Evolutionary conservation across 495 filamentous ascomycete genomes (phyloP).

Genomic region (Penicillium dipodomyicola): DNA sequence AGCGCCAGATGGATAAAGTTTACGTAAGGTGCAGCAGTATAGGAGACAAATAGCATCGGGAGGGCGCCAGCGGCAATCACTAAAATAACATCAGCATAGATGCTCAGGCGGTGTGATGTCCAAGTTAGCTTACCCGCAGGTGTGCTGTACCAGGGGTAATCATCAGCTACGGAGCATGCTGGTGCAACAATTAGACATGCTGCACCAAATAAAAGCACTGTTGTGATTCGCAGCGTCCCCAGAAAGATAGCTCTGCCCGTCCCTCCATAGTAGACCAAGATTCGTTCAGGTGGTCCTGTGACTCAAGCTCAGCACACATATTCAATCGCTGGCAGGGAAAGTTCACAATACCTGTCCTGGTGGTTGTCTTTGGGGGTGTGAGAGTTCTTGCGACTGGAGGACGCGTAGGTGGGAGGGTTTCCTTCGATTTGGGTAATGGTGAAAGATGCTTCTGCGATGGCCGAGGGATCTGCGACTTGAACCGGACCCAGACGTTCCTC

Average conservation of each 20-base stretch:
- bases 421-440: constrained; percentile 24
- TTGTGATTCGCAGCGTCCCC: constrained; percentile 64
- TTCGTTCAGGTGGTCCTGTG: constrained; percentile 50
- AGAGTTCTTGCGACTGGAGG: constrained; percentile 12
- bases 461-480: constrained; percentile 32
- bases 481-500: constrained; percentile 29
- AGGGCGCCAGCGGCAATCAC: constrained; percentile 58
- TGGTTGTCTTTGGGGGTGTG: constrained; percentile 28
- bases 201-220: constrained; percentile 66
- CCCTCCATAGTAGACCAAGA: constrained; percentile 73
- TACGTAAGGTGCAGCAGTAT: constrained; percentile 66
- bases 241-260: constrained; percentile 63
- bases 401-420: constrained; percentile 14
- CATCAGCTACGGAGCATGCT: constrained; percentile 50
- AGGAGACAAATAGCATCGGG: constrained; percentile 65
- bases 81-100: constrained; percentile 24
- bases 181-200: constrained; percentile 62
- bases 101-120: not conserved
- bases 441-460: constrained; percentile 29
- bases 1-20: constrained; percentile 68
- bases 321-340: too few species aligned
- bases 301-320: constrained; percentile 16
- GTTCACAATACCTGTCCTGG: constrained; percentile 26
- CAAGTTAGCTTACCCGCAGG: constrained; percentile 42
- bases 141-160: constrained; percentile 45